phyloP scores from a whole-genome alignment of 73 alveolate genomes.

The Tetrahymena malaccensis region DNA sequence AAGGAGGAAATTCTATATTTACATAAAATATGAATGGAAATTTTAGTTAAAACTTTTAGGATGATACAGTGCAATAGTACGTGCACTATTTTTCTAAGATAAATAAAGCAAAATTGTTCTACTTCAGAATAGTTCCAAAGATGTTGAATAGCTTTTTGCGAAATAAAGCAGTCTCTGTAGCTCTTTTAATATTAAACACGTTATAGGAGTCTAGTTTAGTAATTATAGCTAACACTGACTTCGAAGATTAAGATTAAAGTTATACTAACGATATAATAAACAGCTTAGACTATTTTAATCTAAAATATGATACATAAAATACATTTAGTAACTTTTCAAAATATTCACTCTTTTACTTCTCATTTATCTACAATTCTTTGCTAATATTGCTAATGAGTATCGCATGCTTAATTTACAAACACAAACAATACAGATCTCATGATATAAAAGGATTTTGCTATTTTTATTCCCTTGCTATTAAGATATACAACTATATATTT shows the following conservation, averaged over 20 bases:
- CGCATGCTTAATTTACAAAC: not conserved
- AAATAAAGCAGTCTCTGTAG: not conserved
- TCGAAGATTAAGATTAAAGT: not conserved
- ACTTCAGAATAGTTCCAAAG: not conserved
- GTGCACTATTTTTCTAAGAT: not conserved
- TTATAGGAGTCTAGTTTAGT: not conserved
- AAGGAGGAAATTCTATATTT: not conserved
- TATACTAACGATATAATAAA: not conserved
- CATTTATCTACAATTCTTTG: not conserved
- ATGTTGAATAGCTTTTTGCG: not conserved
- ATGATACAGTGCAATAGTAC: not conserved
- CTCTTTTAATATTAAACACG: not conserved
- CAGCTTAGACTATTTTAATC: not conserved
- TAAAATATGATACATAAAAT: not conserved
- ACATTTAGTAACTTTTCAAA: not conserved
- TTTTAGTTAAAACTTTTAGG: not conserved
- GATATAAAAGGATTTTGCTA: not conserved
- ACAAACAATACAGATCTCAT: not conserved
- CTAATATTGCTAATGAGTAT: not conserved
- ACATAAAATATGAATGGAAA: not conserved
- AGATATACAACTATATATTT: not conserved
- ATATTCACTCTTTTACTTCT: not conserved
- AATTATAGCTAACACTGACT: not conserved
- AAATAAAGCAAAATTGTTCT: not conserved
- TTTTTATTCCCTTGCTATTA: not conserved